A percentile compares a stretch with the other conserved stretches of the same genome.
Conservation (phyloP, 1,284 basidiomycete species). For the Termitomyces sp. region DNA sequence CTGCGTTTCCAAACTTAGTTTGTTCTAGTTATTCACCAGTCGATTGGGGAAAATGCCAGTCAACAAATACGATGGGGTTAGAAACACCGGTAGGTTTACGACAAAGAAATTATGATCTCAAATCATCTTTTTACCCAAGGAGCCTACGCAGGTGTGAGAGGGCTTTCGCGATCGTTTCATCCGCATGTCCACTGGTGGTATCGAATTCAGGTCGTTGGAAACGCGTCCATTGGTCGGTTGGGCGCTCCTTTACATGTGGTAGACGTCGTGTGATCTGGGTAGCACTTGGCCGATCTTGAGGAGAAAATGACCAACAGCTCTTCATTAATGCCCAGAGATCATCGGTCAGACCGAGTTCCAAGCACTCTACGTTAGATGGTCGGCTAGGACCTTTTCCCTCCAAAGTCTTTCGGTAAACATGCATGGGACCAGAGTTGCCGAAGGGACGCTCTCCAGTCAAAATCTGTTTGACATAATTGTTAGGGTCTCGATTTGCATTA, state of each 20-base stretch:
- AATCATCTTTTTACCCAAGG: not conserved
- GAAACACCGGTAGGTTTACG: not conserved
- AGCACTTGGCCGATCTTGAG: not conserved
- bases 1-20: not conserved
- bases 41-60: not conserved
- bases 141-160: not conserved
- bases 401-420: conserved; percentile 16
- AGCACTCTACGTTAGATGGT: not conserved
- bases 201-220: conserved; percentile 7
- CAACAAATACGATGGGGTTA: not conserved
- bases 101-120: not conserved
- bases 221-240: not conserved
- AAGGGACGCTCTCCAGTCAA: conserved; percentile 5
- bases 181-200: not conserved
- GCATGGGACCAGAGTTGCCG: conserved; percentile 14
- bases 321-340: not conserved
- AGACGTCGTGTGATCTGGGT: not conserved
- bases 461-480: not conserved
- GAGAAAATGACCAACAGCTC: not conserved
- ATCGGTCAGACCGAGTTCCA: not conserved
- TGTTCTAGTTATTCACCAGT: not conserved
- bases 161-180: not conserved
- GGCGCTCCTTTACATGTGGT: conserved; percentile 3
- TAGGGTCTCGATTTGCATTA: not conserved
- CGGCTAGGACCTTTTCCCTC: conserved; percentile 11